These are phyloP conservation scores for Xenoacremonium recifei DNA, from an alignment of 2,329 filamentous ascomycete species.

Conservation along the genomic window DNA sequence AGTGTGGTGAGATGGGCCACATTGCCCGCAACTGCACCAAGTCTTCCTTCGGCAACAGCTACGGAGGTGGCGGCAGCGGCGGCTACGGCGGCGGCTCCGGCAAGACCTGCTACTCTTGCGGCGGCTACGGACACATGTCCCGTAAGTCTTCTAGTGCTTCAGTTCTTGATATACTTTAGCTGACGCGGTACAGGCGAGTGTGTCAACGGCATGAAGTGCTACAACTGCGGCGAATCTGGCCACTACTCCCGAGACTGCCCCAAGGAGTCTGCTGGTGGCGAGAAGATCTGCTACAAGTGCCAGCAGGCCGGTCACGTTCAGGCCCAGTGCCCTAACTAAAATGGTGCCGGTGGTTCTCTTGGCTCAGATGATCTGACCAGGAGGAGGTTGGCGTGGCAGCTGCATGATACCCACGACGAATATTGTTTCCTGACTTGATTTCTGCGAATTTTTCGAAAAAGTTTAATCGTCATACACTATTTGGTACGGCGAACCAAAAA, in stretches of 20 bases:
- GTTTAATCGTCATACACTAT: conserved; percentile 30
- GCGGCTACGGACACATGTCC: conserved; percentile 95
- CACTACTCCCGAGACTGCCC: conserved; percentile 96
- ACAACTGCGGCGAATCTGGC: conserved; percentile 94
- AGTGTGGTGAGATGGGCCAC: conserved; percentile 93
- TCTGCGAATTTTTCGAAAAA: conserved; percentile 29
- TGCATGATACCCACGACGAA: conserved; percentile 43
- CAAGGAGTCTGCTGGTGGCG: conserved; percentile 79
- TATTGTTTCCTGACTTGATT: conserved; percentile 26
- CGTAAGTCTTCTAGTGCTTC: conserved; percentile 43
- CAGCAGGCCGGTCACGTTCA: conserved; percentile 84
- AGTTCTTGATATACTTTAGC: too few species aligned
- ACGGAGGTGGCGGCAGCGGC: conserved; percentile 47
- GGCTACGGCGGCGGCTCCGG: conserved; percentile 54
- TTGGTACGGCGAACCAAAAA: conserved; percentile 31
- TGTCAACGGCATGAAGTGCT: conserved; percentile 99
- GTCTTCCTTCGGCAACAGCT: conserved; percentile 52
- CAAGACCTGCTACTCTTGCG: conserved; percentile 98
- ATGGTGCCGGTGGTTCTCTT: conserved; percentile 24
- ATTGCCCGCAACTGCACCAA: conserved; percentile 89
- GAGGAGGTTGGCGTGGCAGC: conserved; percentile 39
- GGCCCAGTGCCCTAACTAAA: conserved; percentile 80
- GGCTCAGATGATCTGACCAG: conserved; percentile 14
- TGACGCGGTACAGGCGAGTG: conserved; percentile 66
- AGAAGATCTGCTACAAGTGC: conserved; percentile 99